A percentile compares a stretch with the other conserved stretches of the same genome.
Evolutionary conservation across 495 filamentous ascomycete species (phyloP).

Genomic region (Letharia lupina): DNA sequence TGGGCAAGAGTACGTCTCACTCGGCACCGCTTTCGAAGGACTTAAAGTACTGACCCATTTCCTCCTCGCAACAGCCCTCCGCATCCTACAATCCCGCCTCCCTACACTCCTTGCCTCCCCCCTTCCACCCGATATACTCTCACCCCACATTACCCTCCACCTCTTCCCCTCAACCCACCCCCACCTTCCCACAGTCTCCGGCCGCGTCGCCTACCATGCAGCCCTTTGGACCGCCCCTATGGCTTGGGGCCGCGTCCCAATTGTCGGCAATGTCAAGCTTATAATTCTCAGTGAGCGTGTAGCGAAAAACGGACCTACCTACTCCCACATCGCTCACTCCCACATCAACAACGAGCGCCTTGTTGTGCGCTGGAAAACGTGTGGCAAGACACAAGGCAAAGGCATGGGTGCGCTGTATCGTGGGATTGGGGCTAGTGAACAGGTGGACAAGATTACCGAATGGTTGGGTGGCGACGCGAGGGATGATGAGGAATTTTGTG

Average conservation of each 20-base stretch:
- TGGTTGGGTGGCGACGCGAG: conserved; percentile 35
- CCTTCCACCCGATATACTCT: conserved; percentile 77
- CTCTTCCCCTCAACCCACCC: conserved; percentile 96
- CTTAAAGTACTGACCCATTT: not conserved
- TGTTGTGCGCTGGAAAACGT: conserved; percentile 77
- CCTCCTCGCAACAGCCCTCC: conserved; percentile 51
- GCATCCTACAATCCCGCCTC: conserved; percentile 76
- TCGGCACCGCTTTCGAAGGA: conserved; percentile 3
- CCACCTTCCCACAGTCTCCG: conserved; percentile 83
- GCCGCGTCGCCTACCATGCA: conserved; percentile 81
- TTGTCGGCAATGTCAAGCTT: conserved; percentile 80
- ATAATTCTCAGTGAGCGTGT: conserved; percentile 84
- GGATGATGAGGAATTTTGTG: conserved; percentile 56
- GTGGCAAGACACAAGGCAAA: conserved; percentile 40
- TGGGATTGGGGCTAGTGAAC: conserved; percentile 34
- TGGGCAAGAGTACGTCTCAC: conserved; percentile 68
- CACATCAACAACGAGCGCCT: conserved; percentile 57
- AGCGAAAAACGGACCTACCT: conserved; percentile 42
- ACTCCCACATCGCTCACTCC: conserved; percentile 24
- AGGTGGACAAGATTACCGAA: conserved; percentile 43
- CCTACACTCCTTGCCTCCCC: conserved; percentile 76
- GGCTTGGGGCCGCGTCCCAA: conserved; percentile 86
- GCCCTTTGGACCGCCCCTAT: conserved; percentile 92
- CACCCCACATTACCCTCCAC: conserved; percentile 81
- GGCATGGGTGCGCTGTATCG: conserved; percentile 35